Percentiles rank a stretch among this genome's conserved stretches.
phyloP scores from a whole-genome alignment of 768 basidiomycete genomes.

The Asterophora lycoperdoides region DNA sequence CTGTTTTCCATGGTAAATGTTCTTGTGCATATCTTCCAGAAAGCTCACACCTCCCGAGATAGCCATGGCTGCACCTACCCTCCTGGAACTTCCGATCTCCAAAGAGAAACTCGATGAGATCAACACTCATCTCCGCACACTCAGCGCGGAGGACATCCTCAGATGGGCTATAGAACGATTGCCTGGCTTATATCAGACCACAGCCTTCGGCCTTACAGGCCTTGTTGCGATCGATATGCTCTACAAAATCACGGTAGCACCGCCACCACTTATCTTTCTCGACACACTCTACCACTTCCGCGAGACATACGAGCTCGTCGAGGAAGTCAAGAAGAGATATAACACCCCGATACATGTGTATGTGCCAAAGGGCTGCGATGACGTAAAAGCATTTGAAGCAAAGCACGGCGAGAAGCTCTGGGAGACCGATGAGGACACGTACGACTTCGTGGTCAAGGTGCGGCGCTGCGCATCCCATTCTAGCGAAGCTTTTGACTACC shows the following conservation, averaged over 20 bases:
- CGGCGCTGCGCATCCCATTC: slow-evolving; percentile 13
- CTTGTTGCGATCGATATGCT: slow-evolving; percentile 95
- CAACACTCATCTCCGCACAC: slow-evolving; percentile 68
- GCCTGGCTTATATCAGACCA: slow-evolving; percentile 85
- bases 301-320: slow-evolving; percentile 87
- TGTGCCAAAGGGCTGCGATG: slow-evolving; percentile 69
- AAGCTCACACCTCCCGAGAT: neutral
- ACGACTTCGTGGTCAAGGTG: slow-evolving; percentile 93
- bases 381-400: slow-evolving; percentile 68
- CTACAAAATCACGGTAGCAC: slow-evolving; percentile 62
- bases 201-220: slow-evolving; percentile 94
- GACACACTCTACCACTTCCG: slow-evolving; percentile 96
- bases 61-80: slow-evolving; percentile 27
- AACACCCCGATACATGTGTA: slow-evolving; percentile 69
- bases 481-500: neutral
- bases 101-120: slow-evolving; percentile 55
- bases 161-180: slow-evolving; percentile 79
- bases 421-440: slow-evolving; percentile 82
- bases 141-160: slow-evolving; percentile 82
- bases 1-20: slow-evolving; percentile 8
- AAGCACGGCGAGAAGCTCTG: slow-evolving; percentile 80
- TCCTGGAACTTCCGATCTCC: slow-evolving; percentile 55
- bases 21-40: neutral
- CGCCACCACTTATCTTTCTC: slow-evolving; percentile 89
- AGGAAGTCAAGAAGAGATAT: slow-evolving; percentile 76